Base-by-base conservation (phyloP, 352 stramenopile species). In the Discostella stelligera region DNA sequence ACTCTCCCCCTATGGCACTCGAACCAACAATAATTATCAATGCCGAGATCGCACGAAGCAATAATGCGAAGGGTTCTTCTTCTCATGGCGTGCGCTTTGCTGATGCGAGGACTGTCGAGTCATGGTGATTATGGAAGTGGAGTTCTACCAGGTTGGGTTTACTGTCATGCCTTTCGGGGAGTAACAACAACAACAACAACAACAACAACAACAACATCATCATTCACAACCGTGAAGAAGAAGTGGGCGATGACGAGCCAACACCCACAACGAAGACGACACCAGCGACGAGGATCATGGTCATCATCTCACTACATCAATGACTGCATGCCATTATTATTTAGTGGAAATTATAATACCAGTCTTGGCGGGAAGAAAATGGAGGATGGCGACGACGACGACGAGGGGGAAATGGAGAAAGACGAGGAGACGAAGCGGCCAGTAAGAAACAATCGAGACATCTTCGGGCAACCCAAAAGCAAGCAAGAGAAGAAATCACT, bases 371-470 rank as follows among this genome's bases (percentile, higher is more conserved):
- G 37, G 37, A 44, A 10, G 11, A 14, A 44, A 14, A 10, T 14
- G 13, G 37, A 44, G 0, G 1, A 10, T 44, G 37, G 2, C 13
- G 37, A 44, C 37, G 37, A 44, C 37, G 37, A 44, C 7, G 13
- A 44, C 7, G 7, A 44, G 0, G 13, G 61, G 63, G 48, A 52
- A n/a, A 52, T 58, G 25, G 59, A 80, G 16, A 49, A 67, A 14
- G 37, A 66, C 16, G 50, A 60, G 3, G 20, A 71, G 4, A 20
- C 73, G 16, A 41, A 65, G 48, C 44, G 53, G 41, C 41, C 37
- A 55, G 48, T 37, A 0, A n/a, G n/a, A n/a, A 68, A 66, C 14
- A 73, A 77, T 59, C 54, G 77, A 49, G 66, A 81, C 37, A 77
- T 77, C 11, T 81, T 77, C 21, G 74, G 66, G 27, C 66, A 77